These are phyloP conservation scores for Phytophthora chlamydospora DNA, from an alignment of 352 stramenopile genomes.

Conservation along the genomic window DNA sequence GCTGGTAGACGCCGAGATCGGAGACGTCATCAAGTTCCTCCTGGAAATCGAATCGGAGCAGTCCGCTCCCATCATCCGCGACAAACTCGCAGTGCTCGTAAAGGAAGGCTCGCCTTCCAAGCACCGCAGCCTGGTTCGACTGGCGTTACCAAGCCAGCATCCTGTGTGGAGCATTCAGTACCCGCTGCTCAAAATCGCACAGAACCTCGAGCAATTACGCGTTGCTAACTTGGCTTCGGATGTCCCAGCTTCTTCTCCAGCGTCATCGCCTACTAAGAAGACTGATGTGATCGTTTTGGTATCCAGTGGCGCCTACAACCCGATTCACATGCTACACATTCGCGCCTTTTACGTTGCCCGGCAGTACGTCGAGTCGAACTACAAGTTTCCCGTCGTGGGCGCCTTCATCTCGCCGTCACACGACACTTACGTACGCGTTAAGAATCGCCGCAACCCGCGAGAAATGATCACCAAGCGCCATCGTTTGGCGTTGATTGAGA, in stretches of 20 bases:
- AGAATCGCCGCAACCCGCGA: constrained; percentile 70
- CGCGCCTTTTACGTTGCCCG: constrained; percentile 78
- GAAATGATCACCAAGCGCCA: constrained; percentile 83
- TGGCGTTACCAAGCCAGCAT: constrained; percentile 43
- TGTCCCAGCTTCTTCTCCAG: neutral
- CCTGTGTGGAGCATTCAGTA: constrained; percentile 73
- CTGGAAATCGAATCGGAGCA: constrained; percentile 51
- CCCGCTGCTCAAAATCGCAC: constrained; percentile 71
- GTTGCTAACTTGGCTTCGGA: neutral
- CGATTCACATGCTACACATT: constrained; percentile 81
- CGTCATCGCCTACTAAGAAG: constrained; percentile 36
- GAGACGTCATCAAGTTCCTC: constrained; percentile 73
- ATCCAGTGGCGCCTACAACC: constrained; percentile 77
- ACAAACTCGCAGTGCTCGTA: constrained; percentile 47
- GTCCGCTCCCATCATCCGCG: constrained; percentile 31
- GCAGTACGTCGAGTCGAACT: constrained; percentile 81
- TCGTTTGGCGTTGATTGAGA: constrained; percentile 66
- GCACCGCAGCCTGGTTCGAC: constrained; percentile 34
- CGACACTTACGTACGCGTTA: constrained; percentile 75
- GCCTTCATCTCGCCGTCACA: constrained; percentile 82
- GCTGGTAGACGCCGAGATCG: constrained; percentile 71
- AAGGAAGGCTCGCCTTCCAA: constrained; percentile 67
- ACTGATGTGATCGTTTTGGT: constrained; percentile 78
- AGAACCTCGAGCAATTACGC: constrained; percentile 60
- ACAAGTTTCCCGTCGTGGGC: constrained; percentile 78